Conservation (phyloP, 495 filamentous ascomycete species). For the Penicillium soppii region DNA sequence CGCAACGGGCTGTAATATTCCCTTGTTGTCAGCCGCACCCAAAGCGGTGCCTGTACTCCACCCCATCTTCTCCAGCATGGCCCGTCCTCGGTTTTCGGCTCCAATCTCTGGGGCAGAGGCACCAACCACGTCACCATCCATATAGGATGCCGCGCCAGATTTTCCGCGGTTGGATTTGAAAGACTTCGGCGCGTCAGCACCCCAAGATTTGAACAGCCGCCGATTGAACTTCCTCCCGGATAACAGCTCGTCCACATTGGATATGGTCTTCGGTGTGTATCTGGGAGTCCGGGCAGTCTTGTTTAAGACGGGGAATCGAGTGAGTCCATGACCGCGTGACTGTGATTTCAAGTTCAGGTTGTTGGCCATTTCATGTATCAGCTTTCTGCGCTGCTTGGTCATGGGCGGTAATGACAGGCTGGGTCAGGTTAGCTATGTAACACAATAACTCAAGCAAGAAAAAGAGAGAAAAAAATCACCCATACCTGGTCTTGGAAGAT, state of each 20-base stretch:
- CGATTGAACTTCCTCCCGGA: constrained; percentile 32
- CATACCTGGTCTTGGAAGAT: constrained; percentile 62
- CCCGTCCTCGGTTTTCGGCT: constrained; percentile 75
- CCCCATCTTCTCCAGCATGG: constrained; percentile 97
- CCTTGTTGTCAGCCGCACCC: constrained; percentile 81
- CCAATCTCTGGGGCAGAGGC: constrained; percentile 81
- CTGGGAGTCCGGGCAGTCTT: constrained; percentile 63
- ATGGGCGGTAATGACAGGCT: constrained; percentile 84
- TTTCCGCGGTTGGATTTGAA: constrained; percentile 38
- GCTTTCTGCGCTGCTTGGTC: constrained; percentile 70
- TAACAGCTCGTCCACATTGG: constrained; percentile 35
- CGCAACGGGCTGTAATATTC: constrained; percentile 81
- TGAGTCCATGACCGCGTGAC: constrained; percentile 70
- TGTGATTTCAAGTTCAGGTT: constrained; percentile 76
- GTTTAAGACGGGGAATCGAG: constrained; percentile 73
- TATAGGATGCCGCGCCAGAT: constrained; percentile 54
- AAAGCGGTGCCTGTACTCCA: constrained; percentile 87
- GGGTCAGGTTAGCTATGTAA: constrained; percentile 6
- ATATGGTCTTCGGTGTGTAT: constrained; percentile 48
- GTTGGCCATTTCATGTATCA: constrained; percentile 72
- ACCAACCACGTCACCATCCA: constrained; percentile 89
- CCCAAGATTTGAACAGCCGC: constrained; percentile 34
- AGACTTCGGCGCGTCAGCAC: constrained; percentile 18
- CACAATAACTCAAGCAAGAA: constrained; percentile 1
- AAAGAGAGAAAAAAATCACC: too few relatives aligned